These are phyloP conservation scores for Alternaria postmessia DNA, from an alignment of 2,329 filamentous ascomycete genomes.

Conservation along the genomic window DNA sequence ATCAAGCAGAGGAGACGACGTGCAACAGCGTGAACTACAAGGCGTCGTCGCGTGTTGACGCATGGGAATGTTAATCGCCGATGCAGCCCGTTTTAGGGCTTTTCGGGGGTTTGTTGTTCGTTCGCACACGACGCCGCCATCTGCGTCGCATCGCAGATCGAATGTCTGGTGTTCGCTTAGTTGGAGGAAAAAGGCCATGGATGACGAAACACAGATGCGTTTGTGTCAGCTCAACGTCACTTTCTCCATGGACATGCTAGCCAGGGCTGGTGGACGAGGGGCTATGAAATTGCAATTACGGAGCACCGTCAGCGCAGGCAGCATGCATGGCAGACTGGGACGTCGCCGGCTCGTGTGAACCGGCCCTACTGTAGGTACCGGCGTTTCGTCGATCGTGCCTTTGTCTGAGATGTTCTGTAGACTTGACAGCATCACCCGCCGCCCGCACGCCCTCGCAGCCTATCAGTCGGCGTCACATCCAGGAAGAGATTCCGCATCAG, in stretches of 20 bases:
- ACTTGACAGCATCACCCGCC: slow-evolving; percentile 14
- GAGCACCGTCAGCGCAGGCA: slow-evolving; percentile 1
- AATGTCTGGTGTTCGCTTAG: slow-evolving; percentile 10
- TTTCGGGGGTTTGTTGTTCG: slow-evolving; percentile 4
- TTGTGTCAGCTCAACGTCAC: neutral
- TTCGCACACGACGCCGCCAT: neutral
- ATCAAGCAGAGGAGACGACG: neutral
- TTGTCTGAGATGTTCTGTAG: slow-evolving; percentile 15
- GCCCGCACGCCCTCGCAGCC: slow-evolving; percentile 5
- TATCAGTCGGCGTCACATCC: slow-evolving; percentile 6
- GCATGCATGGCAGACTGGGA: neutral
- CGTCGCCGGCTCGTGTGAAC: slow-evolving; percentile 11
- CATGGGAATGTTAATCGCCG: slow-evolving; percentile 3
- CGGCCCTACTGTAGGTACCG: slow-evolving; percentile 20
- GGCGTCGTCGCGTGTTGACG: neutral
- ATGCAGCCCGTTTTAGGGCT: slow-evolving; percentile 6
- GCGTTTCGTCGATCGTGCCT: slow-evolving; percentile 15
- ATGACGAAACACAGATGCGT: neutral
- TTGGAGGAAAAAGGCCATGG: neutral
- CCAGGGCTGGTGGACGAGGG: neutral
- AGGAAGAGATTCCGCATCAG: slow-evolving; percentile 10
- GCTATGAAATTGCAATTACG: slow-evolving; percentile 5
- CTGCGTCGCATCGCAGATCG: slow-evolving; percentile 28
- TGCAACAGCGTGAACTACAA: neutral
- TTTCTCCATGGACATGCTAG: neutral